Base-by-base conservation (phyloP, 2,329 filamentous ascomycete species). In the Fusarium oligoseptatum region DNA sequence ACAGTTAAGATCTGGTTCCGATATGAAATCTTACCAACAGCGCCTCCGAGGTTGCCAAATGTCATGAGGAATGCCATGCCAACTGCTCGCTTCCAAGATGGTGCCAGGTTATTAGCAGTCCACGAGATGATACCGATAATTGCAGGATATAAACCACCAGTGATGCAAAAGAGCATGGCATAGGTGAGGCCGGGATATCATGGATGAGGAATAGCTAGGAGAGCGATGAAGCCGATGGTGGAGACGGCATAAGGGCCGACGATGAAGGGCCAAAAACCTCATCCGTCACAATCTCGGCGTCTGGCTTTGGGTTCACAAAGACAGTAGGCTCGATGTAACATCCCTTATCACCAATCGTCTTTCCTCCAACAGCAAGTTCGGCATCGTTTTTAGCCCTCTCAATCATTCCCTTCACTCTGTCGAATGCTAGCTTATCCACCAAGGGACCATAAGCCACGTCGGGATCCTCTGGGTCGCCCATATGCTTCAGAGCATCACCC, bases 391-490 rank as follows among this genome's bases (percentile, higher is more conserved):
- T 24, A 6, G 36, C 36, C 36, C 36, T 37, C 24, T 24, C 45
- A 27, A 50, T 50, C 74, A 37, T 81, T 36, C 81, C 80, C 71
- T 78, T 79, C 43, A 74, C 87, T 17, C 85, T 14, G 75, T 67
- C 32, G 36, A 37, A 37, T 17, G 36, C 36, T 1, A 37, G 36
- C 36, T 17, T 15, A 15, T 37, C 36, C 36, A 37, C 36, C 36
- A 37, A 37, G 14, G 36, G 36, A 15, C 36, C 36, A 15, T 37
- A 37, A 37, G 36, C 36, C 15, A 37, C 55, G 12, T 80, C 81
- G 6, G 85, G 82, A 69, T 90, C 87, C 78, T 91, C 88, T 12
- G 93, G 84, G 74, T 92, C 88, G 11, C 92, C 93, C 0, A 91
- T 81, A 11, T 88, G 87, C 57, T 91, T 85, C 70, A 88, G 86